Evolutionary conservation across 2,329 filamentous ascomycete genomes (phyloP).

Genomic region (Cercospora zeina): DNA sequence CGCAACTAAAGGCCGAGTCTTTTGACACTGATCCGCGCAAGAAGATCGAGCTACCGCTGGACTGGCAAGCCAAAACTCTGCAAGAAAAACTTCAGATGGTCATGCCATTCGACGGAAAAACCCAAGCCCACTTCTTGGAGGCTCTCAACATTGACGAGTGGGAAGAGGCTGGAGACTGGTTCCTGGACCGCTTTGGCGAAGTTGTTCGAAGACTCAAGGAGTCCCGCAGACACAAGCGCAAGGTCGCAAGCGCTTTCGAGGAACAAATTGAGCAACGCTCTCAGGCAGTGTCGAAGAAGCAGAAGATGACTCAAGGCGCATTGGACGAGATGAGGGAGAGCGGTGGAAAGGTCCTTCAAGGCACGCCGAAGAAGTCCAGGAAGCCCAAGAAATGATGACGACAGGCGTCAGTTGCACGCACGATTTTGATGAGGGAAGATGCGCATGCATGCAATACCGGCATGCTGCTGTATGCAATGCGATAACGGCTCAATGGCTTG

Average conservation of each 20-base stretch:
- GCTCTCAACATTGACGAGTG: conserved; percentile 57
- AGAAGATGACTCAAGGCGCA: conserved; percentile 43
- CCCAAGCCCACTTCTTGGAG: conserved; percentile 54
- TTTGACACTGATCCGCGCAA: conserved; percentile 36
- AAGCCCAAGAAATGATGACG: conserved; percentile 26
- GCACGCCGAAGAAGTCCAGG: conserved; percentile 44
- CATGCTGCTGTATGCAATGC: background rate
- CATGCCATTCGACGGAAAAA: conserved; percentile 25
- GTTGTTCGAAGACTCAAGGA: conserved; percentile 55
- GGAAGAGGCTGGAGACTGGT: conserved; percentile 63
- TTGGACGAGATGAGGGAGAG: conserved; percentile 53
- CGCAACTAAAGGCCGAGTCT: conserved; percentile 32
- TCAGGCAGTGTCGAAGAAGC: conserved; percentile 52
- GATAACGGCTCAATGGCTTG: background rate
- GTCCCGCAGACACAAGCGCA: conserved; percentile 56
- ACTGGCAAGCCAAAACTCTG: conserved; percentile 25
- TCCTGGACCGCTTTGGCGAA: conserved; percentile 56
- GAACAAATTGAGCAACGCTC: conserved; percentile 57
- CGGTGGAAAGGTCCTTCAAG: conserved; percentile 55
- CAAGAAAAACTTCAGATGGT: conserved; percentile 29
- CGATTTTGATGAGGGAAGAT: background rate
- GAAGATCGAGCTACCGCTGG: conserved; percentile 19
- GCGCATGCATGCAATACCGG: conserved; percentile 6
- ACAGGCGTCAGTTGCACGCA: background rate
- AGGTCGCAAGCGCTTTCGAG: conserved; percentile 56